Base-by-base conservation (phyloP, 75 land plant species). In the Chamaecyparis obtusa region DNA sequence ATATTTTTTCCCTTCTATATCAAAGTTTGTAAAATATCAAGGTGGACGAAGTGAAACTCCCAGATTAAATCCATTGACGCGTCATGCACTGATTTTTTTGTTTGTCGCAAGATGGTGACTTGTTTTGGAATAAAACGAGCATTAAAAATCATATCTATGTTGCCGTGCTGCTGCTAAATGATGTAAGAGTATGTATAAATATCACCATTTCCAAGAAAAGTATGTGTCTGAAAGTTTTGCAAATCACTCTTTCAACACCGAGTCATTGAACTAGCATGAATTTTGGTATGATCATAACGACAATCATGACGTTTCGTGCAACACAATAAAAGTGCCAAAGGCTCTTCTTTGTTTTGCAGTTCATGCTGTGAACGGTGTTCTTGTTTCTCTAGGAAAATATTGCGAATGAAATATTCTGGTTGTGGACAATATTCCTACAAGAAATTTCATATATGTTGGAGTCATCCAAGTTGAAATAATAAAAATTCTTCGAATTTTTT, bases 321-420 rank as follows among this genome's bases (percentile, higher is more conserved):
- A 81, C 33, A 2, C 33, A 81, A 81, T 81, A 80, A 80, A 81
- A 81, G 49, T 44, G 51, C 83, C 51, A 46, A 81, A 81, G 83
- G 14, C 43, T n/a, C 32, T 81, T 30, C 54, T 81, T 81, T 44
- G 83, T 4, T 81, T 43, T 81, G 48, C 83, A 44, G 83, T 81
- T 43, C 44, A 37, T 81, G 51, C n/a, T 81, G 48, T 81, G 83
- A 81, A 81, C 30, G 44, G 83, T 27, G 11, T 44, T 81, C 49
- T 21, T 9, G 83, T 44, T 81, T 81, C 9, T 3, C 24, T 27
- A 41, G 49, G 13, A 80, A 80, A 80, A 41, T 80, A 24, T 43
- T 43, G 43, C 27, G 33, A 81, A 11, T 46, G 83, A 46, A 44
- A 46, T 81, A 13, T 81, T 81, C 33, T 44, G 4, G 19, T 21